Conservation (phyloP, 306 rosid genomes). For the Acacia melanoxylon region DNA sequence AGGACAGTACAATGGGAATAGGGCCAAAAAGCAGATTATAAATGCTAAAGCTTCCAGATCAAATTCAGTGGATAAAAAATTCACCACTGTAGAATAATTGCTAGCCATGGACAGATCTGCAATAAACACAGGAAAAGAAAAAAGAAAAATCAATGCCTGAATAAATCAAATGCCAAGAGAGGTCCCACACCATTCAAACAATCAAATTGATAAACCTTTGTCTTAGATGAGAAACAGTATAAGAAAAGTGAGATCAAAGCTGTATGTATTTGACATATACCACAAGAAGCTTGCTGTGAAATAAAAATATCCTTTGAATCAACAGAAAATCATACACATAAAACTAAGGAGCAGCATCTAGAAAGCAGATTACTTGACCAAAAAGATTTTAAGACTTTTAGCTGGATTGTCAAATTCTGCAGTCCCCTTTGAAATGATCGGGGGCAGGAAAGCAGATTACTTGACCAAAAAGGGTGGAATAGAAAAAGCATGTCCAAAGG, state of each 20-base stretch:
- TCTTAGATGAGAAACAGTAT: slow-evolving; percentile 18
- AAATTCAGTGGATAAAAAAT: slow-evolving; percentile 41
- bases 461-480: not conserved
- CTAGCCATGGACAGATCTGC: slow-evolving; percentile 76
- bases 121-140: slow-evolving; percentile 37
- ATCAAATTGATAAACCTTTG: slow-evolving; percentile 21
- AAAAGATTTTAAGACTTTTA: not conserved
- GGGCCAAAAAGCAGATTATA: slow-evolving; percentile 25
- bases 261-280: not conserved
- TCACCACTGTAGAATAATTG: slow-evolving; percentile 69
- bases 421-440: too few species aligned
- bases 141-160: slow-evolving; percentile 42
- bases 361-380: not conserved
- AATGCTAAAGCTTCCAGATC: slow-evolving; percentile 30
- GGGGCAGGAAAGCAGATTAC: too few species aligned
- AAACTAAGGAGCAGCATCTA: slow-evolving; percentile 8
- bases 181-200: slow-evolving; percentile 1
- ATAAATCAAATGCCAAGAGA: slow-evolving; percentile 17
- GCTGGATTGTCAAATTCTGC: not conserved
- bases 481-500: not conserved
- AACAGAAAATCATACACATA: not conserved
- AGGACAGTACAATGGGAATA: slow-evolving; percentile 22
- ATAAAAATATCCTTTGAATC: slow-evolving; percentile 11
- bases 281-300: not conserved
- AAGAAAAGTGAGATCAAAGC: slow-evolving; percentile 22